Conservation (phyloP, 2,329 filamentous ascomycete genomes). For the Diplodia intermedia region DNA sequence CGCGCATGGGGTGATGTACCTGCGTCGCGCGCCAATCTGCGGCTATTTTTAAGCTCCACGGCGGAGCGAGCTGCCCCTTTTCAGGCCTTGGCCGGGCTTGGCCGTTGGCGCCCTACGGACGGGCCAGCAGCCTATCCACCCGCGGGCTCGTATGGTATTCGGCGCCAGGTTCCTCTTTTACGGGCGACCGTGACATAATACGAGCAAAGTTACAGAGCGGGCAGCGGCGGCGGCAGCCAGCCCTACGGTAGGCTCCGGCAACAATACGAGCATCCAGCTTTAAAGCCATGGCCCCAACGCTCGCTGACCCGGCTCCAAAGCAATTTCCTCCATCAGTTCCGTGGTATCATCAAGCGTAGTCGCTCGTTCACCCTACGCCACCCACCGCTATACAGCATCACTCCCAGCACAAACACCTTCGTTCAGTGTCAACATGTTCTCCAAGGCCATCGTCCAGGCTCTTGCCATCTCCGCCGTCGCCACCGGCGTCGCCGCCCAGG, state of each 20-base stretch:
- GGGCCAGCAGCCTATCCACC: not conserved
- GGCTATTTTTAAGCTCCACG: constrained; percentile 22
- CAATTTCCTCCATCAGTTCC: constrained; percentile 14
- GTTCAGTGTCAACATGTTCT: constrained; percentile 20
- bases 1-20: constrained; percentile 18
- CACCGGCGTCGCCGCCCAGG: constrained; percentile 3
- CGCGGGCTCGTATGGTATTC: constrained; percentile 23
- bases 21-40: constrained; percentile 19
- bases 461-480: constrained; percentile 19
- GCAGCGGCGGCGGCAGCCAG: constrained; percentile 11
- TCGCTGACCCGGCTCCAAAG: not conserved
- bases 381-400: not conserved
- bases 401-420: not conserved
- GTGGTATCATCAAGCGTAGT: constrained; percentile 18
- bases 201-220: constrained; percentile 13
- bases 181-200: constrained; percentile 11
- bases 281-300: constrained; percentile 25
- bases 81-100: constrained; percentile 23
- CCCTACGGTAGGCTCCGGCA: constrained; percentile 24
- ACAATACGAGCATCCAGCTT: constrained; percentile 30
- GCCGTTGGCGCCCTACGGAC: constrained; percentile 29
- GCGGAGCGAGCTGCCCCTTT: constrained; percentile 29
- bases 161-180: not conserved
- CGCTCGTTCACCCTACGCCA: constrained; percentile 20
- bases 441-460: constrained; percentile 15